These are phyloP conservation scores for Chlamydomonas eustigma DNA, from an alignment of 139 green algal species.

Conservation along the genomic window DNA sequence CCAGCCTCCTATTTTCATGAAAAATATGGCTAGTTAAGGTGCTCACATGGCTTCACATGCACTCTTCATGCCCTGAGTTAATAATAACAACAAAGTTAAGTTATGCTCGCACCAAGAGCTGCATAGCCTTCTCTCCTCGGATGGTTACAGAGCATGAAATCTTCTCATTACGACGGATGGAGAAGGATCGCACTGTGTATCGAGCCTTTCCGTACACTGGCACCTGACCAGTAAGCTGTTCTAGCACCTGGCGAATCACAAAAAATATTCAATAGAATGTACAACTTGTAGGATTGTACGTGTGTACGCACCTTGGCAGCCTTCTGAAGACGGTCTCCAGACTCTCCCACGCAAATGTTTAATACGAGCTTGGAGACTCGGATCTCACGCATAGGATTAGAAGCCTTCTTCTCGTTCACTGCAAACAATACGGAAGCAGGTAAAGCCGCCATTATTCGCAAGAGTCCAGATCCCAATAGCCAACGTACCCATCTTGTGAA, in stretches of 20 bases:
- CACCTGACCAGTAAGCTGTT: conserved; percentile 98
- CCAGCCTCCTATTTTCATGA: conserved; percentile 77
- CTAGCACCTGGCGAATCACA: conserved; percentile 78
- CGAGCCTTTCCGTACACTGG: conserved; percentile 96
- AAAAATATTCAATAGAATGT: no score
- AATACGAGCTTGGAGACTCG: conserved; percentile 96
- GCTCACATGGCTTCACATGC: no score
- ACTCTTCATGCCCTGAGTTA: no score
- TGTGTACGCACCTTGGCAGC: conserved; percentile 84
- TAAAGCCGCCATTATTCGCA: not conserved
- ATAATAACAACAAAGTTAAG: no score
- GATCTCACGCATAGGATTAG: conserved; percentile 96
- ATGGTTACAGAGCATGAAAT: conserved; percentile 96
- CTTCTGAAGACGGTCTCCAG: conserved; percentile 96
- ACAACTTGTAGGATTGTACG: not conserved
- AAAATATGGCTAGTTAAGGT: no score
- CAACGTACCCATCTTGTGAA: not conserved
- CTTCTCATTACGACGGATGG: conserved; percentile 98
- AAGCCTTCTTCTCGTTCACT: conserved; percentile 70
- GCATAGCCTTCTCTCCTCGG: conserved; percentile 96
- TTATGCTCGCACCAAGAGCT: conserved; percentile 70
- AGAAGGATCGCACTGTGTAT: conserved; percentile 97
- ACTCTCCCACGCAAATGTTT: conserved; percentile 98
- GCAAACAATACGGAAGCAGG: not conserved
- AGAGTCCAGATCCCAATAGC: no score